Evolutionary conservation across 768 basidiomycete genomes (phyloP).

Genomic region (Lentinula aciculospora): DNA sequence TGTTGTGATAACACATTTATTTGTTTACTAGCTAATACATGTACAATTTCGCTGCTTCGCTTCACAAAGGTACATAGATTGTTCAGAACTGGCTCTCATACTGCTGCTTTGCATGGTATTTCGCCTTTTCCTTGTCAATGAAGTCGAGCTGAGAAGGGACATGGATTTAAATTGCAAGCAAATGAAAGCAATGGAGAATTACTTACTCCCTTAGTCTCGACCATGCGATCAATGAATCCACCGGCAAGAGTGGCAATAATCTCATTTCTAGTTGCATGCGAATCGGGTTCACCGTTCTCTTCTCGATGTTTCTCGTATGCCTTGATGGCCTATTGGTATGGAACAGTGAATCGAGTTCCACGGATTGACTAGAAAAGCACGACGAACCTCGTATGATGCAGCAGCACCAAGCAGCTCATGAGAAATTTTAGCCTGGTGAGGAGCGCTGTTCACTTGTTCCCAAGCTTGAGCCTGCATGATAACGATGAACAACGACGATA

Average conservation of each 20-base stretch:
- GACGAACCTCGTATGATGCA: constrained; percentile 42
- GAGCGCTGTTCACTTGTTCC: constrained; percentile 22
- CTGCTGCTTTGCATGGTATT: constrained; percentile 25
- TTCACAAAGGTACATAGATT: not conserved
- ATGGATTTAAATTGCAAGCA: not conserved
- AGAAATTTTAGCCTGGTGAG: constrained; percentile 42
- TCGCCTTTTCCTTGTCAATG: constrained; percentile 37
- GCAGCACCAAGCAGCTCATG: constrained; percentile 54
- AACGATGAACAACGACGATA: not conserved
- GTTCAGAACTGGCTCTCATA: not conserved
- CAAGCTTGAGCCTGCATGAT: constrained; percentile 16
- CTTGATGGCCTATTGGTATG: constrained; percentile 34
- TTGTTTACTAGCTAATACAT: not conserved
- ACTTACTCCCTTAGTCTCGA: constrained; percentile 49
- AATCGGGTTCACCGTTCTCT: constrained; percentile 34
- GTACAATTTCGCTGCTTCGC: not conserved
- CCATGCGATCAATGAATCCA: constrained; percentile 23
- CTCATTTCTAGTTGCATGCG: constrained; percentile 45
- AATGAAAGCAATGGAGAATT: not conserved
- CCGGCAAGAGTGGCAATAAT: constrained; percentile 39
- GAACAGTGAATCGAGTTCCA: not conserved
- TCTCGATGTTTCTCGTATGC: constrained; percentile 41
- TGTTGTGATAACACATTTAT: not conserved
- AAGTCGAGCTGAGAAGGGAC: constrained; percentile 31
- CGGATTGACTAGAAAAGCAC: not conserved